A percentile compares a stretch with the other conserved stretches of the same genome.
Conservation (phyloP, 306 rosid species). For the Luffa acutangula region DNA sequence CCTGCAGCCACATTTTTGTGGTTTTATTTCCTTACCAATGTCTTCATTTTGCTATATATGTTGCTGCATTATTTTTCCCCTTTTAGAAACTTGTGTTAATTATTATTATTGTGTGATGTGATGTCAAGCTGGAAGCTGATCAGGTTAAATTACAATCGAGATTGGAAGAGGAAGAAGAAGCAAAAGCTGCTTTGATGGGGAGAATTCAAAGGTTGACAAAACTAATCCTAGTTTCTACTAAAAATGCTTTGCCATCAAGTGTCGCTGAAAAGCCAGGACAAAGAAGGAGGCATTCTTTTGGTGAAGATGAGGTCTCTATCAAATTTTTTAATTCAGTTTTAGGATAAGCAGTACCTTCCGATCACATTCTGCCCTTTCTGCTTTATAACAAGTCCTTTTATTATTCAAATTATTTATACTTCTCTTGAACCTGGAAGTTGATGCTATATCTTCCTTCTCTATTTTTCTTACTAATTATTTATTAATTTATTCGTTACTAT, state of each 20-base stretch:
- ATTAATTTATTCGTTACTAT: neutral
- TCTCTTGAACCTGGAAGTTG: neutral
- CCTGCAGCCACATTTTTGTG: neutral
- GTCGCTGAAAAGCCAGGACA: constrained; percentile 44
- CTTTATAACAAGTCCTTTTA: neutral
- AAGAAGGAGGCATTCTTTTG: constrained; percentile 82
- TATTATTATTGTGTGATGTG: constrained; percentile 22
- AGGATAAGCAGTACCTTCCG: neutral
- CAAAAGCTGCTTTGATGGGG: constrained; percentile 86
- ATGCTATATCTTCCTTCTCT: neutral
- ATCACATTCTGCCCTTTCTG: neutral
- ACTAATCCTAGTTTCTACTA: constrained; percentile 74
- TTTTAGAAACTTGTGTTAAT: neutral
- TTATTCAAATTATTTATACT: neutral
- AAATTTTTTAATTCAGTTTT: neutral
- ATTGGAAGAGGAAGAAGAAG: constrained; percentile 89
- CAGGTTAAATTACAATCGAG: constrained; percentile 68
- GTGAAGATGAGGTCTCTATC: constrained; percentile 75
- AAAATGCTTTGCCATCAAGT: constrained; percentile 49
- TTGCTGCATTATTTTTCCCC: neutral
- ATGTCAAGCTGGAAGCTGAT: constrained; percentile 78
- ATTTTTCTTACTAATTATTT: neutral
- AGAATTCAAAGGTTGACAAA: constrained; percentile 82
- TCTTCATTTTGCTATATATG: neutral
- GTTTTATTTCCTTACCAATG: neutral